Evolutionary conservation across 2,329 filamentous ascomycete genomes (phyloP), one percentile per base, ranked within the genome.

Genomic region (Epichloe amarillans): DNA sequence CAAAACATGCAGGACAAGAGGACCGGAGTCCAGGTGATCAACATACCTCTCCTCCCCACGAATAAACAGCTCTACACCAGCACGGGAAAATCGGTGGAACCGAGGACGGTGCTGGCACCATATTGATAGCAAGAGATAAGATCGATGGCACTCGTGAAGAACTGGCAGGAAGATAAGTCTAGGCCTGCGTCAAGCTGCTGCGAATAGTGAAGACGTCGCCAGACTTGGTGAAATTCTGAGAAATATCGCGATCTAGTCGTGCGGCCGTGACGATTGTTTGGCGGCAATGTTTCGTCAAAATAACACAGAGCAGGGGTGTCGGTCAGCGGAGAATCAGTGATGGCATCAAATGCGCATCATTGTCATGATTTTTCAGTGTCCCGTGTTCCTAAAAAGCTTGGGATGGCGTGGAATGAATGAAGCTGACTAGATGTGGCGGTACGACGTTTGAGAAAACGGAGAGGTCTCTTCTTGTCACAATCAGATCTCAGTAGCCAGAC

Each of bases 41-140:
- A 55, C 58, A 54, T 61, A 80, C 81, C 75, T 95, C 89, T 72
- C 89, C 89, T 67, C 88, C 88, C 86, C 88, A 95, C 17, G 88
- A 95, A 67, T 95, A 95, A 42, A 94, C 80, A 39, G 89, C 89
- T 68, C 88, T 81, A 65, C 86, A 90, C 88, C 88, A 94, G 69
- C 88, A 95, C 52, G 89, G 89, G 65, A 95, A 95, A 61, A 80
- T 82, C 62, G 77, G 81, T 12, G 88, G 89, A 56, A 93, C 70
- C 61, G 76, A 70, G 57, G 72, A 76, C 54, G 79, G 74, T 66
- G 74, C 70, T 49, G 73, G 71, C 55, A 72, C 71, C 77, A 81
- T 82, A 47, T 54, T 67, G 61, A 43, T 21, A 45, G 51, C 49
- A 48, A 14, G 6, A n/a, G 39, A 41, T 15, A 41, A 30, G 26